Conservation (phyloP, 2,329 filamentous ascomycete species). For the Triangularia setosa region DNA sequence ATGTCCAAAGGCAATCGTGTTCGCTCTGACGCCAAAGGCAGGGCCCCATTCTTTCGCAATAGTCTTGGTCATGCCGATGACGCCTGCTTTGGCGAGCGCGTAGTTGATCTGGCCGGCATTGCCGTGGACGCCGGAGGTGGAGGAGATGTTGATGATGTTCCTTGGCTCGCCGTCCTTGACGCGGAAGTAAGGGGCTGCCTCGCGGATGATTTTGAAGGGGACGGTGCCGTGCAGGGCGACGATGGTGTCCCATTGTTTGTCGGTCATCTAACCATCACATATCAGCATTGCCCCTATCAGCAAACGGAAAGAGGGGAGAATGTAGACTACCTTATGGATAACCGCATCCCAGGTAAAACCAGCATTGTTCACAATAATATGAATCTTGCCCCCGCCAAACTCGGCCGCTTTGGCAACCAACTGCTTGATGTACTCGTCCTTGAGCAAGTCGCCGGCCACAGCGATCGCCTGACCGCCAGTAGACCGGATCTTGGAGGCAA, state of each 20-base stretch:
- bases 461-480: slow-evolving; percentile 65
- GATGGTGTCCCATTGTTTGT: slow-evolving; percentile 90
- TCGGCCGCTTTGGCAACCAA: slow-evolving; percentile 73
- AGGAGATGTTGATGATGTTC: slow-evolving; percentile 78
- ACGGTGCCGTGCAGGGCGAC: slow-evolving; percentile 78
- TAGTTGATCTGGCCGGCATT: slow-evolving; percentile 94
- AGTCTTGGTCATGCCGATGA: slow-evolving; percentile 79
- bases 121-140: slow-evolving; percentile 76
- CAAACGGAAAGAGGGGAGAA: background rate
- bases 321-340: slow-evolving; percentile 69
- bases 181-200: slow-evolving; percentile 80
- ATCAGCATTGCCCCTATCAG: slow-evolving; percentile 12
- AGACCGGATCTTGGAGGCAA: slow-evolving; percentile 66
- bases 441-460: slow-evolving; percentile 72
- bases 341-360: slow-evolving; percentile 92
- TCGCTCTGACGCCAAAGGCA: slow-evolving; percentile 73
- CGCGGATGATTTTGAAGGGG: slow-evolving; percentile 78
- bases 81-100: slow-evolving; percentile 76
- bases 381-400: slow-evolving; percentile 82
- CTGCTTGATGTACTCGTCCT: slow-evolving; percentile 63
- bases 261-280: slow-evolving; percentile 57
- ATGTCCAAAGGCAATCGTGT: slow-evolving; percentile 80
- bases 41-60: slow-evolving; percentile 93
- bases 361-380: slow-evolving; percentile 88
- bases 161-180: slow-evolving; percentile 77